These are phyloP conservation scores for Ciborinia camelliae DNA, from an alignment of 2,329 filamentous ascomycete species.

Conservation along the genomic window DNA sequence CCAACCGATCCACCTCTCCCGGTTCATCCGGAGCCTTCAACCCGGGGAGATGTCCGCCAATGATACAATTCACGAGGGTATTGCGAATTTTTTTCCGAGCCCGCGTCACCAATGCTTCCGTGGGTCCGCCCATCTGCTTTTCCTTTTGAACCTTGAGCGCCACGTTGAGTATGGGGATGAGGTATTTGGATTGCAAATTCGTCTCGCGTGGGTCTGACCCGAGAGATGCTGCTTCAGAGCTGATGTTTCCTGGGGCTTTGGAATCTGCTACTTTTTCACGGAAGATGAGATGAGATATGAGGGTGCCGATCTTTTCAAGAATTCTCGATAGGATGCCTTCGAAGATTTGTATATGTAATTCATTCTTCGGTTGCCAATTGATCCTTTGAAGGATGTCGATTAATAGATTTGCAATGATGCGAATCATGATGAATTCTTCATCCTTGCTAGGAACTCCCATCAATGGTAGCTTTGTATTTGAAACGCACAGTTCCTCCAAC, in stretches of 20 bases:
- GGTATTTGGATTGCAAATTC: not conserved
- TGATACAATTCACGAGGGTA: not conserved
- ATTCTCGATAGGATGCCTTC: slow-evolving; percentile 43
- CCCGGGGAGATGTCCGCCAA: not conserved
- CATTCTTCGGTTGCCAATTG: not conserved
- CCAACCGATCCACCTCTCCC: too few species aligned
- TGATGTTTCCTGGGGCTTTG: not conserved
- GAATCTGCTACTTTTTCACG: not conserved
- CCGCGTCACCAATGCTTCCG: not conserved
- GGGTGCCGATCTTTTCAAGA: slow-evolving; percentile 41
- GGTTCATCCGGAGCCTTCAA: not conserved
- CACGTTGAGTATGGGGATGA: not conserved
- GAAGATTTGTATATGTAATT: slow-evolving; percentile 30
- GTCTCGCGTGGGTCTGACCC: not conserved
- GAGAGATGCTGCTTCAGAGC: too few species aligned
- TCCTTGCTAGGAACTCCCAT: not conserved
- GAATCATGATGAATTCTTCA: not conserved
- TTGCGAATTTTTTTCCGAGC: not conserved
- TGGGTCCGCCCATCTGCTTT: not conserved
- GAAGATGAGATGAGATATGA: slow-evolving; percentile 31
- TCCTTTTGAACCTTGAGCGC: not conserved
- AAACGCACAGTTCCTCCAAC: not conserved
- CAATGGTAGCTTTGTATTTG: not conserved
- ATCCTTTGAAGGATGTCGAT: not conserved
- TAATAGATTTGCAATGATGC: not conserved